A percentile compares a stretch with the other conserved stretches of the same genome.
phyloP scores from a whole-genome alignment of 1,284 basidiomycete genomes.

The Inonotus hispidus region DNA sequence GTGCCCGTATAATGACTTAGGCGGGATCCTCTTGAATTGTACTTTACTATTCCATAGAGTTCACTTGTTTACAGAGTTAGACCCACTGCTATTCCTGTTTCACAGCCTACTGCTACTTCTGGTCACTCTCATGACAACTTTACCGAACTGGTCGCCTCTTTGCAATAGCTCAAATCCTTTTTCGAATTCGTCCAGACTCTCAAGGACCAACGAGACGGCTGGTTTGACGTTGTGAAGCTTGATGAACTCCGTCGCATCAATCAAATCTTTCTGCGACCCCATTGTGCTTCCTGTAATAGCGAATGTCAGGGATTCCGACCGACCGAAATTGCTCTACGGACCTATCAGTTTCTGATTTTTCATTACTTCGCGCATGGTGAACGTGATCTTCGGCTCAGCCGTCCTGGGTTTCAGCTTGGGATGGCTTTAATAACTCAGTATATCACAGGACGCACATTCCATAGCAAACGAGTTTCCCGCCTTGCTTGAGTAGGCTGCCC shows the following conservation, averaged over 20 bases:
- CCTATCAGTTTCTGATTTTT: conserved; percentile 73
- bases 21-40: neutral
- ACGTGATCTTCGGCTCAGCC: conserved; percentile 50
- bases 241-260: conserved; percentile 68
- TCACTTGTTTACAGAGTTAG: neutral
- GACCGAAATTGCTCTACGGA: conserved; percentile 28
- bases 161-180: conserved; percentile 67
- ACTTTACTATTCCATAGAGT: neutral
- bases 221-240: conserved; percentile 65
- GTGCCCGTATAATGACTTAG: neutral
- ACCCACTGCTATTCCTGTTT: neutral
- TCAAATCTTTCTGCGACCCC: conserved; percentile 77
- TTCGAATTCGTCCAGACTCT: conserved; percentile 63
- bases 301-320: neutral
- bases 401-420: conserved; percentile 47
- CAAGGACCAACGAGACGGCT: conserved; percentile 66
- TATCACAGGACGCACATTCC: conserved; percentile 53
- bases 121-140: conserved; percentile 56
- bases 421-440: conserved; percentile 17
- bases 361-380: conserved; percentile 81
- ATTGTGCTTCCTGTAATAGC: conserved; percentile 63
- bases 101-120: neutral
- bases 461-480: conserved; percentile 72
- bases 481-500: conserved; percentile 55
- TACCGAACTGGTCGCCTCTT: conserved; percentile 66